Conservation (phyloP, 75 land plant genomes). For the Picea glauca region DNA sequence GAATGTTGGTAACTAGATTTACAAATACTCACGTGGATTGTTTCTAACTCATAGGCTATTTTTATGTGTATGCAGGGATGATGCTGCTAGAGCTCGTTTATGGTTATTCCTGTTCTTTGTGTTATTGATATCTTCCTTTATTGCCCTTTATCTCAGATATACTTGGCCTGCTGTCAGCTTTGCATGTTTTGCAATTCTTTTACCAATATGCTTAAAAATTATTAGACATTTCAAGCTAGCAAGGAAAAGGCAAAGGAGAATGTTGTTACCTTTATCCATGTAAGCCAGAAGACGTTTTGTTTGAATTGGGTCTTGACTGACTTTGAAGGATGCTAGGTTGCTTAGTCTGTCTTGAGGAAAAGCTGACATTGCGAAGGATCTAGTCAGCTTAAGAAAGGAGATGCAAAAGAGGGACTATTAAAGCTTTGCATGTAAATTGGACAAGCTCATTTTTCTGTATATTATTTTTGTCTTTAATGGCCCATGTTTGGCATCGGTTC, state of each 20-base stretch:
- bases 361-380: too few relatives aligned
- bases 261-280: slow-evolving; percentile 62
- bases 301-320: not conserved
- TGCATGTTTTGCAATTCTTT: slow-evolving; percentile 26
- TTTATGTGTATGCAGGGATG: slow-evolving; percentile 39
- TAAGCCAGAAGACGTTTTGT: slow-evolving; percentile 5
- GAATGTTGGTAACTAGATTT: too few relatives aligned
- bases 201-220: slow-evolving; percentile 50
- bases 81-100: slow-evolving; percentile 40
- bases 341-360: too few relatives aligned
- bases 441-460: too few relatives aligned
- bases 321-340: too few relatives aligned
- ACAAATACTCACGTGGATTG: too few relatives aligned
- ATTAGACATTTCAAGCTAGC: slow-evolving; percentile 46
- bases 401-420: too few relatives aligned
- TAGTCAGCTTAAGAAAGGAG: too few relatives aligned
- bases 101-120: slow-evolving; percentile 49
- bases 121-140: slow-evolving; percentile 41
- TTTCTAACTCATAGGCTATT: not conserved
- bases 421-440: too few relatives aligned
- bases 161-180: slow-evolving; percentile 34
- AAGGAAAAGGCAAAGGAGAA: slow-evolving; percentile 37
- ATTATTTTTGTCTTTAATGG: too few relatives aligned
- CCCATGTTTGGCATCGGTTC: too few relatives aligned
- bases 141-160: slow-evolving; percentile 50